Evolutionary conservation across 441 rosid genomes (phyloP), one percentile per base, ranked within the genome.

Genomic region (Erysimum pusillum): DNA sequence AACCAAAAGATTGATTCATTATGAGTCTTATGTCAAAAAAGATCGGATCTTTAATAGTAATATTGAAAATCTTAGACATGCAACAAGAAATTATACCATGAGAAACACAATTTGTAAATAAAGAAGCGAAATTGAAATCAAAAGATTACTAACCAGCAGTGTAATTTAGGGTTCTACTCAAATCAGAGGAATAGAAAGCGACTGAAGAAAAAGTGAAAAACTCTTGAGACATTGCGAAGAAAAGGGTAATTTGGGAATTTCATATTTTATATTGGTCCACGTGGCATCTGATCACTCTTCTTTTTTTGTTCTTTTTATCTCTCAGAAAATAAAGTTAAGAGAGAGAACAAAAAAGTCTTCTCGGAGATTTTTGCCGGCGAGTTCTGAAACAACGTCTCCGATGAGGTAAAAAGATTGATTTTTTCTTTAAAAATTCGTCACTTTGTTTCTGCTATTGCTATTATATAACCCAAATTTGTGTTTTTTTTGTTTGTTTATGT

Each of bases 151-250:
- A 48, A 71, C 60, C 75, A 14, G 67, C 35, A 36, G 60, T 46
- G 6, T 48, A 10, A 71, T 60, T 61, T 22, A 59, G 75, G 67
- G 75, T 20, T 71, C 75, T 25, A 58, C 36, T 17, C 12, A 44
- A 20, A 41, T 0, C 4, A 57, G 64, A 57, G 8, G 10, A 57
- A 45, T 31, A 12, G 45, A 57, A 32, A 69, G 56, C 20, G 54
- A 42, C 63, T 39, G n/a, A 22, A 18, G 10, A 18, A n/a, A n/a
- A n/a, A n/a, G n/a, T n/a, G n/a, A 9, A 41, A 13, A 12, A 9
- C 15, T 7, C 5, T 34, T 0, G 13, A 36, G 12, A 13, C 20
- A 13, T 13, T 22, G 20, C 2, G 9, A 15, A 20, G 39, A 5
- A 32, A 53, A 54, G 73, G 73, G 20, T 12, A 56, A 28, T 7